phyloP scores from a whole-genome alignment of 225 moss, liverwort and hornwort species.

The Ulota crispa region DNA sequence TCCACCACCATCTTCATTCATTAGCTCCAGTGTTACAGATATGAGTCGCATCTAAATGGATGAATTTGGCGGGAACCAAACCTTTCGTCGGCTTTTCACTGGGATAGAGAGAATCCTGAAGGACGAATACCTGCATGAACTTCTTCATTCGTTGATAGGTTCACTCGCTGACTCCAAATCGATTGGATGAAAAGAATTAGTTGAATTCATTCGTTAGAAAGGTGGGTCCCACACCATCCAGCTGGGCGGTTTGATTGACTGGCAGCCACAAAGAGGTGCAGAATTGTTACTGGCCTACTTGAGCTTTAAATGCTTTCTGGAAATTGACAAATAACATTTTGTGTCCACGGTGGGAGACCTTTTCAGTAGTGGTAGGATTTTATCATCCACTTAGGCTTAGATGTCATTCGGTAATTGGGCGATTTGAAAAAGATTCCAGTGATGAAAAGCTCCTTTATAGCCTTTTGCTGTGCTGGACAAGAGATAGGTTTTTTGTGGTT shows the following conservation, averaged over 20 bases:
- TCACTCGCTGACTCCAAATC: background rate
- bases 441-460: constrained; percentile 12
- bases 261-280: constrained; percentile 23
- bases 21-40: background rate
- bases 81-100: background rate
- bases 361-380: background rate
- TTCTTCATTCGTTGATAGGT: fast-evolving
- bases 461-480: background rate
- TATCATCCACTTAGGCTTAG: background rate
- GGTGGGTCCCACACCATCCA: background rate
- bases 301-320: background rate
- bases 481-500: background rate
- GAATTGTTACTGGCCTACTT: background rate
- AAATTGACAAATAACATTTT: background rate
- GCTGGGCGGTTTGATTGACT: background rate
- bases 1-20: background rate
- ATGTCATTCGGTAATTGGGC: constrained; percentile 2
- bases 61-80: background rate
- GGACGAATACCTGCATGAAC: background rate
- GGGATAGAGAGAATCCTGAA: background rate
- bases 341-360: background rate
- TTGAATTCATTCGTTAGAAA: background rate
- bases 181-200: fast-evolving
- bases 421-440: background rate
- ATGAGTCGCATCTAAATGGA: background rate